phyloP scores from a whole-genome alignment of 2,329 filamentous ascomycete genomes.

The Epichloe uncinata region DNA sequence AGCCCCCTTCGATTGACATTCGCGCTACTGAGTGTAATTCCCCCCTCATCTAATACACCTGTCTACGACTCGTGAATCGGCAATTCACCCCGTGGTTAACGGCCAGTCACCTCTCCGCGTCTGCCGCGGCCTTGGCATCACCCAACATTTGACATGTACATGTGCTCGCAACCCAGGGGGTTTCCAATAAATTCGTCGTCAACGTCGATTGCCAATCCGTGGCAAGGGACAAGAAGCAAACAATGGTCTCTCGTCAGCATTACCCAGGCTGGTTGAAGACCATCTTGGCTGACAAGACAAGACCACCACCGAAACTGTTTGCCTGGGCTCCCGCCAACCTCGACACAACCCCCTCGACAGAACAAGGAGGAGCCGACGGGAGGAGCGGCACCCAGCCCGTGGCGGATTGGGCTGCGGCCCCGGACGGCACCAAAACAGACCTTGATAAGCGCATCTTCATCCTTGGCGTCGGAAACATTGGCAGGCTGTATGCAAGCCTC shows the following conservation, averaged over 20 bases:
- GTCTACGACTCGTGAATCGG: no score
- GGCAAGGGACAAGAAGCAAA: background rate
- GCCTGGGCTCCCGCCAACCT: conserved; percentile 23
- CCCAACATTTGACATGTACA: no score
- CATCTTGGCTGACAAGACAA: conserved; percentile 12
- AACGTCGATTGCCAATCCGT: no score
- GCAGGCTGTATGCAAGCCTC: conserved; percentile 62
- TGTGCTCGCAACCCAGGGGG: no score
- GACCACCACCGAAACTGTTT: conserved; percentile 21
- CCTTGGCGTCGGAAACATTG: conserved; percentile 69
- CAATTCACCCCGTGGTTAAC: no score
- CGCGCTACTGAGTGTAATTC: no score
- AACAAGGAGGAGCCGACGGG: background rate
- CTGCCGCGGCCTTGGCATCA: no score
- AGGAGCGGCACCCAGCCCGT: background rate
- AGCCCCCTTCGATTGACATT: no score
- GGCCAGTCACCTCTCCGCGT: no score
- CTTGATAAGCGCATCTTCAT: conserved; percentile 51
- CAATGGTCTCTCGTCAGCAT: background rate
- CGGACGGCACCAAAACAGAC: conserved; percentile 4
- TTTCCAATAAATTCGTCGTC: no score
- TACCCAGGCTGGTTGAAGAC: conserved; percentile 19
- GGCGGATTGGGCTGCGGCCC: background rate
- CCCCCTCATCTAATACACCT: no score
- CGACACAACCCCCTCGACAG: background rate